A percentile compares a stretch with the other conserved stretches of the same genome.
These are phyloP conservation scores for Leptographium lundbergii DNA, from an alignment of 2,329 filamentous ascomycete genomes.

Conservation along the genomic window DNA sequence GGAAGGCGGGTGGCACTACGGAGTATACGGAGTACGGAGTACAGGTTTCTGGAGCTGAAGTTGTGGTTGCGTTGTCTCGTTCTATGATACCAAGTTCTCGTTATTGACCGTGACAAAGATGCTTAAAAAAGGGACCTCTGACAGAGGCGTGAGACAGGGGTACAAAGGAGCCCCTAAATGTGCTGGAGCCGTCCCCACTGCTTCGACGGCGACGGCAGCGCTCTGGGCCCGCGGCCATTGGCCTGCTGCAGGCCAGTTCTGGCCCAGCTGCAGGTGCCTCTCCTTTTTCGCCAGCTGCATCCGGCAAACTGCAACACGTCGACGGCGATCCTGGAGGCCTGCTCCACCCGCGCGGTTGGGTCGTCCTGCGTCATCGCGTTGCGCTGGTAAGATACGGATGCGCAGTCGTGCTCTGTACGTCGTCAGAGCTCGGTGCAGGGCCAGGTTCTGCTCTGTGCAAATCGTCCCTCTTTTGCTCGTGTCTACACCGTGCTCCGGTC, in stretches of 20 bases:
- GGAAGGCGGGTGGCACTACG: too few species aligned
- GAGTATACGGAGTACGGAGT: not conserved
- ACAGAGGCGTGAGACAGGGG: not conserved
- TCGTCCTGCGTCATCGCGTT: not conserved
- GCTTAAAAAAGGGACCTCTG: not conserved
- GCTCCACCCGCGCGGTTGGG: not conserved
- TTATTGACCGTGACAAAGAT: not conserved
- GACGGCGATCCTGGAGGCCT: not conserved
- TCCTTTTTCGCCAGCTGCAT: not conserved
- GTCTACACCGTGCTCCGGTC: too few species aligned
- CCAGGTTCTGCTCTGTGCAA: too few species aligned
- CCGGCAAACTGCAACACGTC: not conserved
- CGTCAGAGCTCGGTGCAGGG: too few species aligned
- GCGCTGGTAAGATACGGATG: not conserved
- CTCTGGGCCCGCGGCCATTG: too few species aligned
- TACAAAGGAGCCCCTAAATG: not conserved
- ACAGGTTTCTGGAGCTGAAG: not conserved
- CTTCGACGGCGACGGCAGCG: not conserved
- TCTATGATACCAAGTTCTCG: not conserved
- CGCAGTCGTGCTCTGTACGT: too few species aligned
- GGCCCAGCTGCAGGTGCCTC: not conserved
- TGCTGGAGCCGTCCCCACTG: not conserved
- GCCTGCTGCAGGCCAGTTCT: not conserved
- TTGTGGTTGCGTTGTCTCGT: not conserved
- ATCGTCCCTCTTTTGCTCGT: too few species aligned